Base-by-base conservation (phyloP, 352 stramenopile species). In the Pythium rishiriense region DNA sequence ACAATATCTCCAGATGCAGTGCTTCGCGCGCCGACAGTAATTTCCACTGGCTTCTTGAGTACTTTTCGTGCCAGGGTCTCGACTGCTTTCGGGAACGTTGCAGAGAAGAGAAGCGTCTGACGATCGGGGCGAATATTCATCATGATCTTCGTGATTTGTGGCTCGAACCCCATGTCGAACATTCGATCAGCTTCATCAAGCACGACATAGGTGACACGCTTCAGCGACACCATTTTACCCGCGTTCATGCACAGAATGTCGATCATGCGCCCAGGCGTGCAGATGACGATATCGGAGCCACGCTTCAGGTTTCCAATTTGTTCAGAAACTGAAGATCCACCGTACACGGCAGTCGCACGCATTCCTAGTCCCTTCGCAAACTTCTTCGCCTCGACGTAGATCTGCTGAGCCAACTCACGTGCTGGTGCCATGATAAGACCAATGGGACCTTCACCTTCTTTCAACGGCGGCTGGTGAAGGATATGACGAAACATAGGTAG, bases 161-260 rank as follows among this genome's bases (percentile, higher is more conserved):
- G 97, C 64, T 99, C 97, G 75, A 99, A 99, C 12, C 98, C 98
- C 98, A 99, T 99, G 74, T 99, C 98, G 71, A 99, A 99, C 94
- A 99, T 99, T 21, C 98, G 90, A 77, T 99, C 98, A 42, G 97
- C 97, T 78, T 99, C 98, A 68, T 99, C 98, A 51, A 99, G 87
- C 19, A 99, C 97, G 22, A 99, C 95, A 70, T 98, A 99, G 17
- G 94, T 98, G 19, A 99, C 97, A 24, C 97, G 90, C 60, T 96
- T 81, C 17, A 99, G 74, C 29, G 87, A 98, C 29, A 99, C 87
- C 69, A 99, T 90, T 47, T 95, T 93, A 37, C 97, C 97, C 12
- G 93, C 90, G 72, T 98, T 98, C 96, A 99, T 99, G 28, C 90
- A 97, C 21, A 99, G 69, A 70, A 99, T 99, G 74, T 99, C 98